A percentile compares a stretch with the other conserved stretches of the same genome.
These are phyloP conservation scores for Sphaceloma murrayae DNA, from an alignment of 2,329 filamentous ascomycete species.

Conservation along the genomic window DNA sequence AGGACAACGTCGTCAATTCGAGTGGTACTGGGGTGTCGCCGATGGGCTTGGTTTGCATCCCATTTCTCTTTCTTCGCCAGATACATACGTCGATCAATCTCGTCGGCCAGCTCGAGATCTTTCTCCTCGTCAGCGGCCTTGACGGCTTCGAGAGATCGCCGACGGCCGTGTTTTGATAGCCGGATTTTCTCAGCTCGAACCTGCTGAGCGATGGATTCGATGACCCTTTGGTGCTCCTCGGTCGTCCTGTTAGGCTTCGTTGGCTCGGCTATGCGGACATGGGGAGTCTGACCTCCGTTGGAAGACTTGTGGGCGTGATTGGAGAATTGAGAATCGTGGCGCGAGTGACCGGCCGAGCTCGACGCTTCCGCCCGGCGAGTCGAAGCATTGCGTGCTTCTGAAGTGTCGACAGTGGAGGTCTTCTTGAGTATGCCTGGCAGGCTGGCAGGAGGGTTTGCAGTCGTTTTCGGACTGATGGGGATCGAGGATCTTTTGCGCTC, in stretches of 20 bases:
- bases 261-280: neutral
- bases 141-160: constrained; percentile 2
- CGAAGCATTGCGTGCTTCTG: neutral
- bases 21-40: neutral
- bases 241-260: neutral
- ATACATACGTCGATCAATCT: constrained; percentile 5
- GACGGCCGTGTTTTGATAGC: neutral
- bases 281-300: too few relatives aligned
- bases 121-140: neutral
- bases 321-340: constrained; percentile 7
- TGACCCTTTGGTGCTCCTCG: neutral
- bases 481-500: constrained; percentile 3
- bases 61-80: neutral
- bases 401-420: neutral
- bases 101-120: neutral
- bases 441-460: neutral
- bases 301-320: neutral
- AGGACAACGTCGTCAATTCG: constrained; percentile 4
- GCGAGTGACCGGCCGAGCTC: neutral
- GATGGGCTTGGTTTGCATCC: neutral
- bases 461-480: constrained; percentile 10
- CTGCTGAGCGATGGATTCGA: neutral
- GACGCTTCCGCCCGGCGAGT: too few relatives aligned
- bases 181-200: neutral
- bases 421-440: neutral